Evolutionary conservation across 2,329 filamentous ascomycete species (phyloP).

Genomic region (Verticillium isaacii): DNA sequence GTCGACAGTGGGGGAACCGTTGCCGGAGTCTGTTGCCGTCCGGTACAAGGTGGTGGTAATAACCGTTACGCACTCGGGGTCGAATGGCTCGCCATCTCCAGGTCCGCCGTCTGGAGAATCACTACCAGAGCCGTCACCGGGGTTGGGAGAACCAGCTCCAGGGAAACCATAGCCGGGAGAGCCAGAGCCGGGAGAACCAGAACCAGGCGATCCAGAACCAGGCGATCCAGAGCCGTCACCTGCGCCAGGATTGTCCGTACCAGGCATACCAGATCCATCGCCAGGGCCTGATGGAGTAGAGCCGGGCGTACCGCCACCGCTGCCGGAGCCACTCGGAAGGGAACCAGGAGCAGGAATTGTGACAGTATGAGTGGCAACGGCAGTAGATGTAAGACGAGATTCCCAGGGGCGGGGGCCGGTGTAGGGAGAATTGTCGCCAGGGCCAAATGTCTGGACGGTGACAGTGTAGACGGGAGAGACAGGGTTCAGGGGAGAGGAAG

Average conservation of each 20-base stretch:
- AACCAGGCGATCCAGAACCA: neutral
- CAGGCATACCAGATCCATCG: neutral
- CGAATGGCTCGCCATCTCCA: neutral
- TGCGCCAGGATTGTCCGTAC: neutral
- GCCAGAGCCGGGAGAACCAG: neutral
- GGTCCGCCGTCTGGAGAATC: neutral
- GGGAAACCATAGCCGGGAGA: no score
- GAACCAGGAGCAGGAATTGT: slow-evolving; percentile 15
- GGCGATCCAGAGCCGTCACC: neutral
- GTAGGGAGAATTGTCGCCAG: slow-evolving; percentile 14
- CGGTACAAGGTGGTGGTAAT: slow-evolving; percentile 7
- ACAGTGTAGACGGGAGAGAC: slow-evolving; percentile 11
- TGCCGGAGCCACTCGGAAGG: neutral
- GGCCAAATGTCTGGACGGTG: slow-evolving; percentile 11
- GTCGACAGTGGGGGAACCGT: slow-evolving; percentile 1
- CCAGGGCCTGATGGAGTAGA: neutral
- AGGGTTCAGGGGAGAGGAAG: slow-evolving; percentile 11
- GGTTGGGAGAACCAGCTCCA: neutral
- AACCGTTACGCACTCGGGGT: slow-evolving; percentile 4
- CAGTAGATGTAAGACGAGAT: slow-evolving; percentile 1
- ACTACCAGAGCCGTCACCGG: neutral
- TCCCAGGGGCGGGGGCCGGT: slow-evolving; percentile 13
- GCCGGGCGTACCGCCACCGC: neutral
- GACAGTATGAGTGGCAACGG: slow-evolving; percentile 4
- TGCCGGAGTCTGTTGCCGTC: neutral